Conservation (phyloP, 73 alveolate species). For the Tetrahymena thermophila region DNA sequence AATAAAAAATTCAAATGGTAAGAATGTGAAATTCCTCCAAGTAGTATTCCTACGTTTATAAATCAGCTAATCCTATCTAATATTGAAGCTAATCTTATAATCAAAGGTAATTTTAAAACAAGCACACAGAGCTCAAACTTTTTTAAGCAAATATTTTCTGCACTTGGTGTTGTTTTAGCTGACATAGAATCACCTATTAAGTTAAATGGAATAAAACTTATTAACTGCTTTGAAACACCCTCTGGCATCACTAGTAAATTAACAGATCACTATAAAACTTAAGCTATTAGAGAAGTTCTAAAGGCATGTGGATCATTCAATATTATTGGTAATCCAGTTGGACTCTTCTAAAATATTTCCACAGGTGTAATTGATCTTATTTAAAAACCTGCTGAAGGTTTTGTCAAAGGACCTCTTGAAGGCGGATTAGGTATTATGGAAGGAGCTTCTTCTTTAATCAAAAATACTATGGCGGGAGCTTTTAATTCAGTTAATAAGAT, state of each 20-base stretch:
- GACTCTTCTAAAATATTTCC: slow-evolving; percentile 20
- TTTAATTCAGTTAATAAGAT: slow-evolving; percentile 29
- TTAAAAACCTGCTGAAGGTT: slow-evolving; percentile 18
- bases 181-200: slow-evolving; percentile 13
- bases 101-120: background rate
- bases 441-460: slow-evolving; percentile 24
- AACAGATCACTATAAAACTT: background rate
- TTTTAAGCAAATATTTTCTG: background rate
- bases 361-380: slow-evolving; percentile 24
- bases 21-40: background rate
- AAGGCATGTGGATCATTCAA: slow-evolving; percentile 7
- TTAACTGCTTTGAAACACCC: slow-evolving; percentile 10
- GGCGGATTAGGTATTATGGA: slow-evolving; percentile 35
- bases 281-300: background rate
- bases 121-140: background rate
- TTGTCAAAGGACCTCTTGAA: slow-evolving; percentile 30
- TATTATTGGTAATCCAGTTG: slow-evolving; percentile 34
- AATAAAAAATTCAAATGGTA: slow-evolving; percentile 2
- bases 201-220: slow-evolving; percentile 4
- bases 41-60: slow-evolving; percentile 18
- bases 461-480: slow-evolving; percentile 31
- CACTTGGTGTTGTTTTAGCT: slow-evolving; percentile 16
- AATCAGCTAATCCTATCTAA: slow-evolving; percentile 8
- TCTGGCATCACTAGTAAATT: slow-evolving; percentile 9
- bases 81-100: background rate